A percentile compares a stretch with the other conserved stretches of the same genome.
Conservation (phyloP, 805 yeast genomes). For the Candida tammaniensis region DNA sequence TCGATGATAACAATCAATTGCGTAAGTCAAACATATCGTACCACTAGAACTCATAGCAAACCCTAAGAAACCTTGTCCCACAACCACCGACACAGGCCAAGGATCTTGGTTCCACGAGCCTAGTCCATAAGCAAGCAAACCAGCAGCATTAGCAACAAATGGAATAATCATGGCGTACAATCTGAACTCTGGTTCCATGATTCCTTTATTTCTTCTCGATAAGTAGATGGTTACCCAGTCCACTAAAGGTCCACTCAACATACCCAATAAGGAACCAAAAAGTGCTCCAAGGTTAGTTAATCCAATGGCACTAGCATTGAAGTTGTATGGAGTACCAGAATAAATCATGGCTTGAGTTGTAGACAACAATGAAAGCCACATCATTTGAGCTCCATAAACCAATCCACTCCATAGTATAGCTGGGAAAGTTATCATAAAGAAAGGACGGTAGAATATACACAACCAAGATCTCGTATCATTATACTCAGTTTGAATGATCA, state of each 20-base stretch:
- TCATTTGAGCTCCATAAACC: slow-evolving; percentile 47
- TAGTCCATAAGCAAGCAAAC: slow-evolving; percentile 44
- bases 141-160: slow-evolving; percentile 39
- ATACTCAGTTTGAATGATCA: slow-evolving; percentile 32
- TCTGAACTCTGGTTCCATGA: slow-evolving; percentile 48
- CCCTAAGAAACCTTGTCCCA: slow-evolving; percentile 47
- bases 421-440: slow-evolving; percentile 34
- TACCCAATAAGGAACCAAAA: slow-evolving; percentile 42
- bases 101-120: slow-evolving; percentile 31
- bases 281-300: slow-evolving; percentile 42
- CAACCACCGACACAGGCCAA: slow-evolving; percentile 43
- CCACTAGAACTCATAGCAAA: slow-evolving; percentile 47
- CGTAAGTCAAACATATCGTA: slow-evolving; percentile 43
- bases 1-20: slow-evolving; percentile 43
- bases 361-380: slow-evolving; percentile 45
- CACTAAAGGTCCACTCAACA: slow-evolving; percentile 46
- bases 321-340: slow-evolving; percentile 36
- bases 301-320: slow-evolving; percentile 35
- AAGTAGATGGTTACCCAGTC: slow-evolving; percentile 34
- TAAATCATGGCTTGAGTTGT: slow-evolving; percentile 43
- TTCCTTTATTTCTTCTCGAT: slow-evolving; percentile 43
- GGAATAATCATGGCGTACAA: slow-evolving; percentile 43
- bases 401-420: slow-evolving; percentile 46
- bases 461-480: slow-evolving; percentile 41
- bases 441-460: slow-evolving; percentile 36